Evolutionary conservation across 352 stramenopile genomes (phyloP).

Genomic region (Hyaloperonospora brassicae): DNA sequence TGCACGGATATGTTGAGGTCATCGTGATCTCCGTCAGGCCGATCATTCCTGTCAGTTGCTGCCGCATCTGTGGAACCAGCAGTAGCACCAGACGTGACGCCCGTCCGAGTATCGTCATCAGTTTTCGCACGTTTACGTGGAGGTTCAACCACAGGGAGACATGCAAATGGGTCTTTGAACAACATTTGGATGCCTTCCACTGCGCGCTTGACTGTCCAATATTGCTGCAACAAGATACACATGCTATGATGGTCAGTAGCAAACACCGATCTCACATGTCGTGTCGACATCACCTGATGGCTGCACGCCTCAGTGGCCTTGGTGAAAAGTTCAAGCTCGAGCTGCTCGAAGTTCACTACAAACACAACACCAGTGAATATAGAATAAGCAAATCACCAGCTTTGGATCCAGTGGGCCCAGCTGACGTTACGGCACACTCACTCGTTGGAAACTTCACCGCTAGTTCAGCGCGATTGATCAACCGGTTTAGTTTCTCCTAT

Average conservation of each 20-base stretch:
- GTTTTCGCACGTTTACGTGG: conserved; percentile 60
- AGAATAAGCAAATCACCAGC: background rate
- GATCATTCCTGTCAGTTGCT: conserved; percentile 16
- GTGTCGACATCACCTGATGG: conserved; percentile 31
- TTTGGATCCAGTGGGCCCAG: background rate
- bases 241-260: background rate
- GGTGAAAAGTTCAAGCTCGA: conserved; percentile 69
- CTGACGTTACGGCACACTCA: conserved; percentile 17
- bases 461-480: conserved; percentile 81
- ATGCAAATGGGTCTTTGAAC: conserved; percentile 74
- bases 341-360: conserved; percentile 76
- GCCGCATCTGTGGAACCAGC: conserved; percentile 9
- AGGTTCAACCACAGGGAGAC: conserved; percentile 55
- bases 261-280: background rate
- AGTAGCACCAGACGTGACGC: conserved; percentile 5
- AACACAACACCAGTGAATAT: background rate
- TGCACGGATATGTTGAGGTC: conserved; percentile 21
- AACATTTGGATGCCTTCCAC: conserved; percentile 72
- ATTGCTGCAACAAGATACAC: conserved; percentile 29
- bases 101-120: conserved; percentile 32
- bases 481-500: conserved; percentile 72
- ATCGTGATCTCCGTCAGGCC: conserved; percentile 17
- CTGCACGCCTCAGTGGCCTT: conserved; percentile 59
- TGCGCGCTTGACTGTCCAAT: conserved; percentile 58
- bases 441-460: conserved; percentile 64